Percentiles rank a stretch among this genome's conserved stretches.
Evolutionary conservation across 257 asterid genomes (phyloP).

Genomic region (Solanum gandarillasii): DNA sequence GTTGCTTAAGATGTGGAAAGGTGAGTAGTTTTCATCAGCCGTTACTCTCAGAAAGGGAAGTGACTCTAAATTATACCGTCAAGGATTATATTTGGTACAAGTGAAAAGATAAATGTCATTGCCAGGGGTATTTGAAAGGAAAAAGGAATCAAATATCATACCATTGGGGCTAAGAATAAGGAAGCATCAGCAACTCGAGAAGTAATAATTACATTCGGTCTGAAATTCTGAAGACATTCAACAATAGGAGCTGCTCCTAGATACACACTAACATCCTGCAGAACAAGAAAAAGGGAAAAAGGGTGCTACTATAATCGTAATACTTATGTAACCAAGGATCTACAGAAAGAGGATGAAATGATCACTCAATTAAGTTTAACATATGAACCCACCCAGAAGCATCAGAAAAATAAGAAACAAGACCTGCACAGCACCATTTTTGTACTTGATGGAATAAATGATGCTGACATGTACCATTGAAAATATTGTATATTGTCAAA

Average conservation of each 20-base stretch:
- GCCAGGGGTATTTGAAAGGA: neutral
- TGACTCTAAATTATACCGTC: neutral
- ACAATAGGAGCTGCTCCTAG: constrained; percentile 96
- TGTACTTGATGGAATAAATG: neutral
- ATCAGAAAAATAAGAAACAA: neutral
- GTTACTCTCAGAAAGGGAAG: neutral
- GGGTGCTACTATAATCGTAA: neutral
- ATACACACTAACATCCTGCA: constrained; percentile 82
- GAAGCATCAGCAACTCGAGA: constrained; percentile 98
- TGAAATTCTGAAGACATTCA: constrained; percentile 68
- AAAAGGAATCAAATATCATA: constrained; percentile 15
- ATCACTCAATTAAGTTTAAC: neutral
- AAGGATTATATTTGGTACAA: neutral
- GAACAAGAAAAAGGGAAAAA: neutral
- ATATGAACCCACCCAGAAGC: neutral
- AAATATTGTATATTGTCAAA: constrained; percentile 23
- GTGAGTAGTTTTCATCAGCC: neutral
- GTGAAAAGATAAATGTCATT: neutral
- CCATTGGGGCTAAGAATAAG: constrained; percentile 91
- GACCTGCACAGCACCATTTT: neutral
- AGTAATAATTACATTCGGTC: constrained; percentile 76
- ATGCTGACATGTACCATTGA: neutral
- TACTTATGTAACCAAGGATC: neutral
- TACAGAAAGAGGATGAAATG: neutral
- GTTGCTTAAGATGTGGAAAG: neutral